phyloP scores from a whole-genome alignment of 352 stramenopile species.

The Pythium chondricola region DNA sequence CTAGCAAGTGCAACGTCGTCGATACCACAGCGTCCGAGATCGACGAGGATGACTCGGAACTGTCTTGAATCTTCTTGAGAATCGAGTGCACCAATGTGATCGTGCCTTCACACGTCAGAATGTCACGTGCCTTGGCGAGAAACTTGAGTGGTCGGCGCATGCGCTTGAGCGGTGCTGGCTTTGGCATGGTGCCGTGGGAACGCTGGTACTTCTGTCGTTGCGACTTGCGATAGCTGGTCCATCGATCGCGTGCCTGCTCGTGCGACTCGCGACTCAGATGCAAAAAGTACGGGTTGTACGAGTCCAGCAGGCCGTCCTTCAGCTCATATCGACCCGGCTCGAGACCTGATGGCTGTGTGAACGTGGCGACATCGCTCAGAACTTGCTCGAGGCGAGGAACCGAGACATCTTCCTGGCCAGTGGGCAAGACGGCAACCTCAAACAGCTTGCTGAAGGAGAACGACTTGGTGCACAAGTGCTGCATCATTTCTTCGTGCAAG shows the following conservation, averaged over 20 bases:
- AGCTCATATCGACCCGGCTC: constrained; percentile 79
- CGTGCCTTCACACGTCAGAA: constrained; percentile 68
- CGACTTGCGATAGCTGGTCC: constrained; percentile 65
- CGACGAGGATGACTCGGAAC: constrained; percentile 18
- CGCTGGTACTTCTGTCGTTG: constrained; percentile 23
- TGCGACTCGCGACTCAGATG: constrained; percentile 82
- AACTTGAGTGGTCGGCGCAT: constrained; percentile 29
- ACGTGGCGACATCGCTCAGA: constrained; percentile 57
- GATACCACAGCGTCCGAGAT: constrained; percentile 82
- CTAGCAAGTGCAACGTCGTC: constrained; percentile 73
- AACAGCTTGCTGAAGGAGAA: constrained; percentile 79
- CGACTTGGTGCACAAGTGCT: constrained; percentile 77
- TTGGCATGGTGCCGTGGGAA: constrained; percentile 36
- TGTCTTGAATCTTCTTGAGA: constrained; percentile 46
- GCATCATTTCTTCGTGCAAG: constrained; percentile 76
- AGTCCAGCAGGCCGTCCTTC: constrained; percentile 61
- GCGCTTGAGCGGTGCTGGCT: constrained; percentile 23
- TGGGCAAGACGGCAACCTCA: constrained; percentile 73
- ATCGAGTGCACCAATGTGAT: constrained; percentile 58
- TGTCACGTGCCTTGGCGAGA: constrained; percentile 42
- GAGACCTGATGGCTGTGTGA: constrained; percentile 63
- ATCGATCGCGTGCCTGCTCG: constrained; percentile 75
- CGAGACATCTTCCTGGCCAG: constrained; percentile 77
- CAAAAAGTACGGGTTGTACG: constrained; percentile 84
- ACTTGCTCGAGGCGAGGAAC: constrained; percentile 57